These are phyloP conservation scores for Solanum tacnaense DNA, from an alignment of 257 asterid species.

Conservation along the genomic window DNA sequence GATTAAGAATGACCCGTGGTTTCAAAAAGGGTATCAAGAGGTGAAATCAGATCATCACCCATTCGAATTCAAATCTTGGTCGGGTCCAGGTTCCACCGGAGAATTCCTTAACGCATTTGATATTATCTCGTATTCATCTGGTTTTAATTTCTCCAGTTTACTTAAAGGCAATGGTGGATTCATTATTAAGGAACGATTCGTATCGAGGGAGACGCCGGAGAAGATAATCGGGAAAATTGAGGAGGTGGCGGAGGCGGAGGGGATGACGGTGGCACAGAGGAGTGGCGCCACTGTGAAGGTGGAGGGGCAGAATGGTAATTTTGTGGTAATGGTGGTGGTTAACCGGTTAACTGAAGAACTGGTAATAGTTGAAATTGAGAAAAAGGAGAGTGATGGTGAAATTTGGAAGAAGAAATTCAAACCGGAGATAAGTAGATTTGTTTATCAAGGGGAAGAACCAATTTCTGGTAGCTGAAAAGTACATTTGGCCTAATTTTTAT, in stretches of 20 bases:
- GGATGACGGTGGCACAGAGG: slow-evolving; percentile 1
- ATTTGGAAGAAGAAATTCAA: slow-evolving; percentile 3
- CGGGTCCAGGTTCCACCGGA: neutral
- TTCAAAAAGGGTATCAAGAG: slow-evolving; percentile 12
- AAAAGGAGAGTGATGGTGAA: neutral
- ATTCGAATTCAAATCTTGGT: neutral
- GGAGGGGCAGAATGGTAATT: slow-evolving; percentile 12
- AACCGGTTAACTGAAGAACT: slow-evolving; percentile 13
- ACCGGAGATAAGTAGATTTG: slow-evolving; percentile 1
- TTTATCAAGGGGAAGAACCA: neutral
- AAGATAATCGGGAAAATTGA: slow-evolving; percentile 12
- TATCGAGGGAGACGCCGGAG: slow-evolving; percentile 15
- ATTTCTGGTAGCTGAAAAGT: neutral
- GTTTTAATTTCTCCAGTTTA: slow-evolving; percentile 24
- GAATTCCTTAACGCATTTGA: slow-evolving; percentile 26
- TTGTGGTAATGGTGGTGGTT: neutral
- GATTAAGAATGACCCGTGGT: slow-evolving; percentile 50
- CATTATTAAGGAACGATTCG: slow-evolving; percentile 6
- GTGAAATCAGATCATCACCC: neutral
- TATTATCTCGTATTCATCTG: slow-evolving; percentile 29
- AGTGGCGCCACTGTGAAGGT: slow-evolving; percentile 2
- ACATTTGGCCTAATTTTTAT: neutral
- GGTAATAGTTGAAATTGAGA: slow-evolving; percentile 10
- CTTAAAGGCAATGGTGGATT: neutral
- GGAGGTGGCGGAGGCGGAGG: slow-evolving; percentile 16